Percentiles rank a stretch among this genome's conserved stretches.
Conservation (phyloP, 192 early-diverging fungal genomes). For the Coemansia biformis region DNA sequence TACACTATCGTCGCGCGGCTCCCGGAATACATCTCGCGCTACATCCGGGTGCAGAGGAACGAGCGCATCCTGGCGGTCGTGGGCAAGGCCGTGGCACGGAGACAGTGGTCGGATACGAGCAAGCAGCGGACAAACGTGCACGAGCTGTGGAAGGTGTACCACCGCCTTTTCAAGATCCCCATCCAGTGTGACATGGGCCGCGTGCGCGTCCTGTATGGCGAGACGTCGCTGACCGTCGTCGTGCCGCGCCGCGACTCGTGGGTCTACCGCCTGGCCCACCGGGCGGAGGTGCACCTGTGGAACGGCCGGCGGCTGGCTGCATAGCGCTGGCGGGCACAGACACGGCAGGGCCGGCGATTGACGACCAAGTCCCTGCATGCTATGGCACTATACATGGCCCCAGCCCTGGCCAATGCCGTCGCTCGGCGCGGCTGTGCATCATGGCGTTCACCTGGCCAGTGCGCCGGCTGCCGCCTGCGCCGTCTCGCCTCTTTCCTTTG, state of each 20-base stretch:
- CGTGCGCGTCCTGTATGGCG: constrained; percentile 19
- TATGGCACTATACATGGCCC: too few species aligned
- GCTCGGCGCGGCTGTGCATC: too few species aligned
- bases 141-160: constrained; percentile 36
- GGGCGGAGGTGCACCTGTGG: constrained; percentile 17
- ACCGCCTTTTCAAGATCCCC: constrained; percentile 24
- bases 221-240: constrained; percentile 11
- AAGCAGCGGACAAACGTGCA: constrained; percentile 10
- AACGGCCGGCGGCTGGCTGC: background rate
- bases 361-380: too few species aligned
- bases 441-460: too few species aligned
- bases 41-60: constrained; percentile 24
- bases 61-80: constrained; percentile 25
- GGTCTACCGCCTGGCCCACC: constrained; percentile 7
- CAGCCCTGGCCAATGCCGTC: too few species aligned
- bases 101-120: constrained; percentile 20
- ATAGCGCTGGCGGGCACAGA: too few species aligned
- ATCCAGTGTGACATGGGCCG: constrained; percentile 14
- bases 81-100: constrained; percentile 32
- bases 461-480: too few species aligned
- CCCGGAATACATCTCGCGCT: constrained; percentile 28
- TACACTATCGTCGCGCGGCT: constrained; percentile 19
- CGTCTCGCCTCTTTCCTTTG: too few species aligned
- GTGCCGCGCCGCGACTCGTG: constrained; percentile 9
- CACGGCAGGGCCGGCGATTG: too few species aligned